Conservation (phyloP, 2,329 filamentous ascomycete genomes). For the Akanthomyces uredinophilus region DNA sequence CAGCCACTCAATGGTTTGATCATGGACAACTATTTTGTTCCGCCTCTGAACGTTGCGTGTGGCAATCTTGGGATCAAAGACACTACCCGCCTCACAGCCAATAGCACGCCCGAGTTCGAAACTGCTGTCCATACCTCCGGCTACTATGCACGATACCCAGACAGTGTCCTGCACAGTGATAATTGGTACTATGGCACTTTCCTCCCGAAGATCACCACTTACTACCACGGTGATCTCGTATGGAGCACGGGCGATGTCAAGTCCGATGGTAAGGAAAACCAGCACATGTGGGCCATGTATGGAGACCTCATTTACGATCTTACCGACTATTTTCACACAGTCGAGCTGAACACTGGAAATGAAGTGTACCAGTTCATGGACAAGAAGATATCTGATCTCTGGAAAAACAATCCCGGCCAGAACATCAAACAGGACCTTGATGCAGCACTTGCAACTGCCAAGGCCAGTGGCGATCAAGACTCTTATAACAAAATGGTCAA, state of each 20-base stretch:
- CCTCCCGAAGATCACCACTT: constrained; percentile 73
- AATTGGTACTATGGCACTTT: constrained; percentile 78
- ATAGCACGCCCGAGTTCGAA: constrained; percentile 54
- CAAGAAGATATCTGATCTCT: constrained; percentile 56
- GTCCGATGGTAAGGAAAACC: constrained; percentile 59
- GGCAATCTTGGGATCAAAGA: constrained; percentile 61
- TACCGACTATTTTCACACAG: constrained; percentile 84
- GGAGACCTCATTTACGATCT: constrained; percentile 77
- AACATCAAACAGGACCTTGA: constrained; percentile 69
- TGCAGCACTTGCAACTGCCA: constrained; percentile 41
- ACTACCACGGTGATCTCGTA: constrained; percentile 82
- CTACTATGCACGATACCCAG: constrained; percentile 47
- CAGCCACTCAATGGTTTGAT: constrained; percentile 69
- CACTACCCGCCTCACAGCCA: constrained; percentile 53
- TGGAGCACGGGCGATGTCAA: constrained; percentile 56
- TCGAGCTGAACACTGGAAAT: constrained; percentile 50
- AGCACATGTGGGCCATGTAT: constrained; percentile 76
- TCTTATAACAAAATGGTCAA: constrained; percentile 49
- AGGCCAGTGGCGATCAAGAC: constrained; percentile 46
- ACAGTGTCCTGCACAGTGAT: constrained; percentile 52
- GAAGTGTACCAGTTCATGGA: constrained; percentile 68
- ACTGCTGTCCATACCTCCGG: constrained; percentile 69
- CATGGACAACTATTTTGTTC: constrained; percentile 79
- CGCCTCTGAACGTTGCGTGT: constrained; percentile 72
- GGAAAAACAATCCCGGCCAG: constrained; percentile 70